Evolutionary conservation across 768 basidiomycete species (phyloP).

Genomic region (Terana coerulea): DNA sequence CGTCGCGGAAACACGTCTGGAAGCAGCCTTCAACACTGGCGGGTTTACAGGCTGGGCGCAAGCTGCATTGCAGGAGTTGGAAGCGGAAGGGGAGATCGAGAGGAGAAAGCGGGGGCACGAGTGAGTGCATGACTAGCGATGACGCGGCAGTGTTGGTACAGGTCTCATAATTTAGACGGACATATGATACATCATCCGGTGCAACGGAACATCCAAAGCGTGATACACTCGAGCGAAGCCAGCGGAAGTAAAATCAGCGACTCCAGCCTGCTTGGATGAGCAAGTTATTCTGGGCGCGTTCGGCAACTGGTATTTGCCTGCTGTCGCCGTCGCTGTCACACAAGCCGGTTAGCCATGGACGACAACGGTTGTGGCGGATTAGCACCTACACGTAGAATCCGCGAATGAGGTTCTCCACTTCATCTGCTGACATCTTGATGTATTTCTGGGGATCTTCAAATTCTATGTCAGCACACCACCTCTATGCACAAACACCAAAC

Average conservation of each 20-base stretch:
- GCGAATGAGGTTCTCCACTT: conserved; percentile 67
- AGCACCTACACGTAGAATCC: conserved; percentile 43
- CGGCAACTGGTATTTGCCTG: conserved; percentile 13
- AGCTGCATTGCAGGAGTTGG: conserved; percentile 50
- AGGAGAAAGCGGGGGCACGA: conserved; percentile 31
- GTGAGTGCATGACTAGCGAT: too few species aligned
- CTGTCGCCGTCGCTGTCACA: conserved; percentile 11
- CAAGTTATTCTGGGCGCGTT: conserved; percentile 23
- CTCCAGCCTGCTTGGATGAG: conserved; percentile 27
- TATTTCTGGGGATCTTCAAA: conserved; percentile 40
- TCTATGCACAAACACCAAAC: neutral
- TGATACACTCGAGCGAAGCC: neutral
- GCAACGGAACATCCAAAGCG: neutral
- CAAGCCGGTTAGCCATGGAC: neutral
- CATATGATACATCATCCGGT: neutral
- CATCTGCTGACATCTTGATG: conserved; percentile 72
- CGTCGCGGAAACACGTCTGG: conserved; percentile 50
- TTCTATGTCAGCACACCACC: neutral
- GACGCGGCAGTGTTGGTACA: too few species aligned
- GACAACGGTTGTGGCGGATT: neutral
- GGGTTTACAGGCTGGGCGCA: conserved; percentile 56
- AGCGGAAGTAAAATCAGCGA: conserved; percentile 10
- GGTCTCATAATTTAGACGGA: neutral
- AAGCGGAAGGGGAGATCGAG: conserved; percentile 53
- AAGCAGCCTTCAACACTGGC: conserved; percentile 53